Percentiles rank a stretch among this genome's conserved stretches.
Evolutionary conservation across 352 stramenopile genomes (phyloP).

Genomic region (Phytopythium mirpurense): DNA sequence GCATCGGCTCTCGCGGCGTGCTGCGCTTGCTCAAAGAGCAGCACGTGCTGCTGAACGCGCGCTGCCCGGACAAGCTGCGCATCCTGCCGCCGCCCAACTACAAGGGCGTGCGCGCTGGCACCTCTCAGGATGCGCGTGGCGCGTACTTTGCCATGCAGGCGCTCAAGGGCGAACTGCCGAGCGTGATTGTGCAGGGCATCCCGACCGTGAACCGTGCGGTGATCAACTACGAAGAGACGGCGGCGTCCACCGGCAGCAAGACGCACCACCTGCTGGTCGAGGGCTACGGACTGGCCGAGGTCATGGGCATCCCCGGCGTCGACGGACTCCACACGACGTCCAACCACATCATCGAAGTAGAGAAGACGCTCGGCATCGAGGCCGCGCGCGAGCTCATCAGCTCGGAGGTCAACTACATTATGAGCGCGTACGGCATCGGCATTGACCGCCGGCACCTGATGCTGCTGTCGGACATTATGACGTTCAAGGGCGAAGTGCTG

Average conservation of each 20-base stretch:
- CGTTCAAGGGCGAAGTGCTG: slow-evolving; percentile 93
- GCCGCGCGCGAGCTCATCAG: slow-evolving; percentile 95
- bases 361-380: slow-evolving; percentile 97
- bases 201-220: slow-evolving; percentile 96
- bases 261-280: slow-evolving; percentile 98
- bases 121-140: slow-evolving; percentile 41
- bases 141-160: slow-evolving; percentile 95
- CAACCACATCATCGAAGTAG: slow-evolving; percentile 99
- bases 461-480: slow-evolving; percentile 99
- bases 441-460: slow-evolving; percentile 99
- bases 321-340: slow-evolving; percentile 95
- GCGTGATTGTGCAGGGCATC: slow-evolving; percentile 98
- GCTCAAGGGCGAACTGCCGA: slow-evolving; percentile 93
- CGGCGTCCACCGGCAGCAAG: slow-evolving; percentile 48
- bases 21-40: slow-evolving; percentile 80
- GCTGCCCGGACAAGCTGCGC: slow-evolving; percentile 78
- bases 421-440: slow-evolving; percentile 97
- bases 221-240: slow-evolving; percentile 96
- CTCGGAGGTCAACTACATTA: slow-evolving; percentile 99
- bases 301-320: slow-evolving; percentile 97
- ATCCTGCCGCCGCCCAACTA: slow-evolving; percentile 82
- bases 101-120: slow-evolving; percentile 56
- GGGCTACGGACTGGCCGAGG: slow-evolving; percentile 96
- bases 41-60: slow-evolving; percentile 79
- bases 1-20: slow-evolving; percentile 57